phyloP scores from a whole-genome alignment of 2,329 filamentous ascomycete species.

The Botryotinia narcissicola region DNA sequence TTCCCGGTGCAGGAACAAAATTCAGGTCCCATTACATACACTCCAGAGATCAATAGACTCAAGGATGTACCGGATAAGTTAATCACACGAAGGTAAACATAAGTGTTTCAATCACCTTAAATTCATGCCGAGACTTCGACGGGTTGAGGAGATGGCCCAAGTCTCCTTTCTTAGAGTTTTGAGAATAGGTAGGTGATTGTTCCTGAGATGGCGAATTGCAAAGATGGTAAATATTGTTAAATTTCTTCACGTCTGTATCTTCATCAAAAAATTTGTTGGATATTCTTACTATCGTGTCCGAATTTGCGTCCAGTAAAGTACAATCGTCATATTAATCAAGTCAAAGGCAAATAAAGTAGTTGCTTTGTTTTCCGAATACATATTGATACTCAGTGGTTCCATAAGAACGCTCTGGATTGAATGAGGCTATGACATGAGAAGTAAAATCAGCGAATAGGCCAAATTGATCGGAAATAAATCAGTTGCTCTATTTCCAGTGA shows the following conservation, averaged over 20 bases:
- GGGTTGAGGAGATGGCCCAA: not conserved
- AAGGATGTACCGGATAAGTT: not conserved
- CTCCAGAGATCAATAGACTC: not conserved
- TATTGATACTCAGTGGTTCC: not conserved
- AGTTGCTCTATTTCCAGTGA: not conserved
- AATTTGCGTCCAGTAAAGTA: not conserved
- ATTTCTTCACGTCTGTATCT: not conserved
- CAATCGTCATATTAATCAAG: not conserved
- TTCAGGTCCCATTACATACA: not conserved
- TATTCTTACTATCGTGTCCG: not conserved
- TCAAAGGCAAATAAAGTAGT: not conserved
- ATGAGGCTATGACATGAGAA: not conserved
- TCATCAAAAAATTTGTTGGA: not conserved
- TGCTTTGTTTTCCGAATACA: not conserved
- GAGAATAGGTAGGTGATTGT: not conserved
- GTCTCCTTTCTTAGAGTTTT: not conserved
- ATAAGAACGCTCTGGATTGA: not conserved
- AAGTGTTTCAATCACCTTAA: not conserved
- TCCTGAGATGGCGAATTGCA: not conserved
- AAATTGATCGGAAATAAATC: not conserved
- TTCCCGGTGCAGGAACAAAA: not conserved
- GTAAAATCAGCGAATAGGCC: not conserved
- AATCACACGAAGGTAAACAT: not conserved
- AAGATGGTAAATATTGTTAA: not conserved
- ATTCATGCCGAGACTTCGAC: not conserved